Base-by-base conservation (phyloP, 177 flowering plant species). In the Vitis hybrid region DNA sequence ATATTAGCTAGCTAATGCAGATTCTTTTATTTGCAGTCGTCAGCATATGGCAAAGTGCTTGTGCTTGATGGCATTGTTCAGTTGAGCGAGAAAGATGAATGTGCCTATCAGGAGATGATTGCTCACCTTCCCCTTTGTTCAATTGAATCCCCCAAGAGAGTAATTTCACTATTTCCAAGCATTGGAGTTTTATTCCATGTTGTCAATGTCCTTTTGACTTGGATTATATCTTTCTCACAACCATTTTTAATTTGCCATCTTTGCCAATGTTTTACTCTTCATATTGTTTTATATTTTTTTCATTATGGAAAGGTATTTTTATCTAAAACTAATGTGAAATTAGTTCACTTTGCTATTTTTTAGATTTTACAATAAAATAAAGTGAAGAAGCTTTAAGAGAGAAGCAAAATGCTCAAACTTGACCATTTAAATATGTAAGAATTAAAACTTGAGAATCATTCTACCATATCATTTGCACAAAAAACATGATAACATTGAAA, bases 31-130 rank as follows among this genome's bases (percentile, higher is more conserved):
- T 19, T 80, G 83, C 90, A 96, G 99, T 92, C 98, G 24, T 51
- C 82, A 14, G 64, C 90, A 58, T 96, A 96, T 78, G 99, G 99
- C 18, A 94, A 89, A 73, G 97, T 94, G 71, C 99, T 96, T 71
- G 97, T 94, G 71, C 95, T 96, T 65, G 99, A 96, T 81, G 99
- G 99, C 56, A 91, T 96, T 80, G 85, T 96, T 69, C 99, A 96
- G 77, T 78, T 96, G 83, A 94, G 97, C 1, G 99, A 96, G 89
- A 94, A 88, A 83, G 98, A 96, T 86, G 99, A 96, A 79, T 96
- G 94, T 76, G 98, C 97, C 15, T 96, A 96, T 80, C 99, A 94
- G 78, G 99, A 95, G 87, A 96, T 96, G 99, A 96, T 96, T 66
- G 76, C 90, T 52, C 99, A 96, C 82, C 92, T 96, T 71, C 99